Percentiles rank a stretch among this genome's conserved stretches.
phyloP scores from a whole-genome alignment of 768 basidiomycete species.

The Tulasnella sp. region DNA sequence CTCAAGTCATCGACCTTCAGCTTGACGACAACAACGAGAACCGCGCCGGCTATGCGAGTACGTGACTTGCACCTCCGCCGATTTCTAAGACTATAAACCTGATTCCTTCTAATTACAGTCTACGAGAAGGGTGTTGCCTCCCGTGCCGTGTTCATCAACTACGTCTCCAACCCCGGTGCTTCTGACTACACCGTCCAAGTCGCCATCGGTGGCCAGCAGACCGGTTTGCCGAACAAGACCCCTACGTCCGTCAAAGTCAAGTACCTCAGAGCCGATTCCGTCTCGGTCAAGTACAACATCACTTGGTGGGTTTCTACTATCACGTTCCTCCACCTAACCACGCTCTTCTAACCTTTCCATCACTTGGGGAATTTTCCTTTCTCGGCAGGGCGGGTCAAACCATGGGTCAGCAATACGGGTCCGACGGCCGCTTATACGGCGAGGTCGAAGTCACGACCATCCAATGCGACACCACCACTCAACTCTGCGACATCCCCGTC shows the following conservation, averaged over 20 bases:
- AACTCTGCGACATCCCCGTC: conserved; percentile 19
- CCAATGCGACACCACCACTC: conserved; percentile 12
- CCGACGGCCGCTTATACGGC: conserved; percentile 34
- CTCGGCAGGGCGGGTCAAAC: conserved; percentile 33
- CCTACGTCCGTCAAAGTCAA: conserved; percentile 30
- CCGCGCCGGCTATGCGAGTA: conserved; percentile 29
- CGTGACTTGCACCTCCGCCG: neutral
- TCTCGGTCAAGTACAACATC: conserved; percentile 36
- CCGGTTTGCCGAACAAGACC: conserved; percentile 18
- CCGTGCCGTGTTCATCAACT: conserved; percentile 33
- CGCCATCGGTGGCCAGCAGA: conserved; percentile 31
- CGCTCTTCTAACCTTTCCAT: too few species aligned
- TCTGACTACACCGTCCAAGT: conserved; percentile 31
- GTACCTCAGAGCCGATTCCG: conserved; percentile 35
- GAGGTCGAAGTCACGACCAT: too few species aligned
- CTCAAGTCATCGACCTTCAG: conserved; percentile 19
- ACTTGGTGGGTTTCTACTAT: conserved; percentile 6
- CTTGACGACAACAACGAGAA: conserved; percentile 22
- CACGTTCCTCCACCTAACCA: too few species aligned
- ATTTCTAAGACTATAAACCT: neutral
- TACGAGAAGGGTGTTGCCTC: conserved; percentile 10
- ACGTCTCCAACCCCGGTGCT: conserved; percentile 41
- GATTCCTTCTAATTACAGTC: neutral
- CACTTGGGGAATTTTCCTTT: neutral
- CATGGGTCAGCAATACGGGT: conserved; percentile 22